Conservation (phyloP, 2,329 filamentous ascomycete genomes). For the Triangularia setosa region DNA sequence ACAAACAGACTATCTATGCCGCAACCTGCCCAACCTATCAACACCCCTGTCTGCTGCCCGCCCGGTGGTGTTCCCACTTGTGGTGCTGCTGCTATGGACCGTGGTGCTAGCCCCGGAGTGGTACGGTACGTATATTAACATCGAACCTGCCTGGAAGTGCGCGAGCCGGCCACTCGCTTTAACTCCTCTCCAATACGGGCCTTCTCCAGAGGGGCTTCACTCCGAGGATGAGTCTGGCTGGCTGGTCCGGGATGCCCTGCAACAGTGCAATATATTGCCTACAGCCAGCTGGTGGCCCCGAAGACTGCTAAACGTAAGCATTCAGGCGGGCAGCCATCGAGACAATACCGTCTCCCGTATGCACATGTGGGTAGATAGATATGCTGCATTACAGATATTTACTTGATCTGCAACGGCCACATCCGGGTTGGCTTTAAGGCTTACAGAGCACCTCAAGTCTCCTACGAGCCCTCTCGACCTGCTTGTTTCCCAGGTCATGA, state of each 20-base stretch:
- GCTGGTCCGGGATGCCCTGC: constrained; percentile 1
- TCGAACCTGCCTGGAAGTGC: constrained; percentile 26
- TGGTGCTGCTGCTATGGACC: constrained; percentile 2
- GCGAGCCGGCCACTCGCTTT: constrained; percentile 27
- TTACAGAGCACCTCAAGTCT: not conserved
- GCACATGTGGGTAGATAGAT: not conserved
- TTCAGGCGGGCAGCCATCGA: not conserved
- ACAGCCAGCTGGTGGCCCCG: constrained; percentile 1
- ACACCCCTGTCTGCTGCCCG: constrained; percentile 17
- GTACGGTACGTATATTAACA: constrained; percentile 16
- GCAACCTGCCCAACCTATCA: constrained; percentile 14
- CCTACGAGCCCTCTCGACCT: not conserved
- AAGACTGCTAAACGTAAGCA: not conserved
- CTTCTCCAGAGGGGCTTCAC: constrained; percentile 17
- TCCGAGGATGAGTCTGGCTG: constrained; percentile 16
- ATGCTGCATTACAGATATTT: not conserved
- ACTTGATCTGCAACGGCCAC: not conserved
- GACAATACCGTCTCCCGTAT: not conserved
- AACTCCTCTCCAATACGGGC: constrained; percentile 17
- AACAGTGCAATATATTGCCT: constrained; percentile 14
- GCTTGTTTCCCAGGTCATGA: not conserved
- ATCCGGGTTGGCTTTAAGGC: not conserved
- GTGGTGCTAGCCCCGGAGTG: not conserved
- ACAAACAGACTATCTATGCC: constrained; percentile 20
- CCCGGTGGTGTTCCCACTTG: not conserved